Evolutionary conservation across 164 flowering plant species (phyloP).

Genomic region (Stephania japonica): DNA sequence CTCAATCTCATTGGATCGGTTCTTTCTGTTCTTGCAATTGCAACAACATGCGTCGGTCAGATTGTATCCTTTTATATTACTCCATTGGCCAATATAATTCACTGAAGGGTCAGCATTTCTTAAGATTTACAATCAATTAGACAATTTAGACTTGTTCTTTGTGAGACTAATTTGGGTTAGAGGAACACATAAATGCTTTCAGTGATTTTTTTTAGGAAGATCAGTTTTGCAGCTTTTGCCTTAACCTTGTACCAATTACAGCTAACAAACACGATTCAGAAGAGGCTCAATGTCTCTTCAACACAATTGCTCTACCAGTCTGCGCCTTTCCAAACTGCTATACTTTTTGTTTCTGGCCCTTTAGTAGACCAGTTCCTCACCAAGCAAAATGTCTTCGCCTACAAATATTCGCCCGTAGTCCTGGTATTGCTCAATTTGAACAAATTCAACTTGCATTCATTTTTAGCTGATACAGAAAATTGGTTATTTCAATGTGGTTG

Average conservation of each 20-base stretch:
- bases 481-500: neutral
- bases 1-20: slow-evolving; percentile 83
- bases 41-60: slow-evolving; percentile 95
- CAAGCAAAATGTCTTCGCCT: slow-evolving; percentile 72
- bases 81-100: neutral
- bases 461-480: neutral
- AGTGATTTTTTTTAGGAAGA: neutral
- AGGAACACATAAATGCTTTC: neutral
- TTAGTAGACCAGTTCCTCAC: slow-evolving; percentile 82
- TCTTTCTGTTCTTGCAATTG: slow-evolving; percentile 81
- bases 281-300: slow-evolving; percentile 81
- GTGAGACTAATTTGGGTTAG: neutral
- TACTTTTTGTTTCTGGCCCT: slow-evolving; percentile 90
- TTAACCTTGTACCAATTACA: slow-evolving; percentile 32
- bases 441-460: no score
- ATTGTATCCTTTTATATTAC: slow-evolving; percentile 61
- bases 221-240: slow-evolving; percentile 15
- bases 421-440: slow-evolving; percentile 38
- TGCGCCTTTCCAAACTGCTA: slow-evolving; percentile 93
- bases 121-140: neutral
- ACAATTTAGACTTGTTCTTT: neutral
- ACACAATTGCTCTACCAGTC: slow-evolving; percentile 95
- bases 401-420: slow-evolving; percentile 67
- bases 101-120: neutral
- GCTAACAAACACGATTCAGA: slow-evolving; percentile 97